Evolutionary conservation across 176 grass and related monocot species (phyloP), one percentile per base, ranked within the genome.

Genomic region (Avena eriantha): DNA sequence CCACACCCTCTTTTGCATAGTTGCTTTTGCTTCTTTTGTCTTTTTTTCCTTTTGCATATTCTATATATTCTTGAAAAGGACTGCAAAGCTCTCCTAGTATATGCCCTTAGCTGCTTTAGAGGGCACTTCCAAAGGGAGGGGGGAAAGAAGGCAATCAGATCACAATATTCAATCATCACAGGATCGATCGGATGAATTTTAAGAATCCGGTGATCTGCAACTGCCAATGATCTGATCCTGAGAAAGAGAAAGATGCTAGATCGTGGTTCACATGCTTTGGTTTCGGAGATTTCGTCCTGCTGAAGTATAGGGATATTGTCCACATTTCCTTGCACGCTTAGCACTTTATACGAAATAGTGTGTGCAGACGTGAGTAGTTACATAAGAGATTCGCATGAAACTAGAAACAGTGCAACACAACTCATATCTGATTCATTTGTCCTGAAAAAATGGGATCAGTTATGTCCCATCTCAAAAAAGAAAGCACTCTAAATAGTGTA

Each of bases 1-100:
- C 55, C 23, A 63, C 41, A 77, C 22, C 17, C 23, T 22, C 54
- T 73, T 56, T 69, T 14, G 23, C 22, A 50, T 33, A 23, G 17
- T 54, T 71, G 53, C 73, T 78, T 86, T 86, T 78, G 51, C 79
- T 78, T 90, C 36, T 45, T 26, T 73, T 80, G 9, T 49, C 24
- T 55, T 77, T 18, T 33, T 41, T 67, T 80, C 21, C 59, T 56
- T 90, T 79, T 78, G 41, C 53, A 47, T 78, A 39, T 23, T 78
- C 45, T 71, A 58, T 64, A 58, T 63, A 69, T 50, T 83, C 73
- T 29, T 86, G 84, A 86, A 35, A 90, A 71, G 11, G 84, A 86
- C 72, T 34, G 50, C 54, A 86, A 90, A 90, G 84, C 55, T 83
- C 84, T 86, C 49, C 54, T 77, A 72, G 84, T 72, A 64, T 54